These are phyloP conservation scores for Diaporthe nobilis DNA, from an alignment of 2,329 filamentous ascomycete genomes.

Conservation along the genomic window DNA sequence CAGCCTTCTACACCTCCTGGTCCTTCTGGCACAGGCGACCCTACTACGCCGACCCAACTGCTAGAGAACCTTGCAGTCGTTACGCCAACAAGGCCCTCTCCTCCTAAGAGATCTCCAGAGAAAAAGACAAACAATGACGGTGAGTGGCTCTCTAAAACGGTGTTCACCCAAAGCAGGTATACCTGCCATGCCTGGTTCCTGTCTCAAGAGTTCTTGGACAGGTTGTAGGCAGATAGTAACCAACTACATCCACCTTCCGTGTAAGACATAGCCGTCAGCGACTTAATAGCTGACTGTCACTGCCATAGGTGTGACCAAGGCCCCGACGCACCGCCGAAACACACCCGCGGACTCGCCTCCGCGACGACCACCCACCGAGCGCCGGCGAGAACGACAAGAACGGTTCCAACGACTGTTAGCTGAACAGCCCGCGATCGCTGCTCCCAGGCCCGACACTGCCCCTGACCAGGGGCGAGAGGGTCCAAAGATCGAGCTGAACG, in stretches of 20 bases:
- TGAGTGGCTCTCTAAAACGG: neutral
- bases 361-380: neutral
- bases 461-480: neutral
- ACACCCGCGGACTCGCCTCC: neutral
- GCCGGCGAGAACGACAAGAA: neutral
- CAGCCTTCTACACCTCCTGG: neutral
- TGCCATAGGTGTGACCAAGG: neutral
- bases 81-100: neutral
- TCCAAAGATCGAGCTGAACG: neutral
- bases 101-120: neutral
- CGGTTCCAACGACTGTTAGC: too few species aligned
- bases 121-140: neutral
- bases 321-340: neutral
- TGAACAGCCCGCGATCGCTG: accelerated
- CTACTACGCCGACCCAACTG: neutral
- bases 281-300: neutral
- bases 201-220: neutral
- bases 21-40: neutral
- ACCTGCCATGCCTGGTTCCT: neutral
- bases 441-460: neutral
- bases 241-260: too few species aligned
- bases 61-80: neutral
- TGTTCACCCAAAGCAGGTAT: neutral
- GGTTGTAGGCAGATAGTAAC: too few species aligned
- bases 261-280: neutral